Evolutionary conservation across 495 filamentous ascomycete genomes (phyloP).

Genomic region (Talaromyces stipitatus): DNA sequence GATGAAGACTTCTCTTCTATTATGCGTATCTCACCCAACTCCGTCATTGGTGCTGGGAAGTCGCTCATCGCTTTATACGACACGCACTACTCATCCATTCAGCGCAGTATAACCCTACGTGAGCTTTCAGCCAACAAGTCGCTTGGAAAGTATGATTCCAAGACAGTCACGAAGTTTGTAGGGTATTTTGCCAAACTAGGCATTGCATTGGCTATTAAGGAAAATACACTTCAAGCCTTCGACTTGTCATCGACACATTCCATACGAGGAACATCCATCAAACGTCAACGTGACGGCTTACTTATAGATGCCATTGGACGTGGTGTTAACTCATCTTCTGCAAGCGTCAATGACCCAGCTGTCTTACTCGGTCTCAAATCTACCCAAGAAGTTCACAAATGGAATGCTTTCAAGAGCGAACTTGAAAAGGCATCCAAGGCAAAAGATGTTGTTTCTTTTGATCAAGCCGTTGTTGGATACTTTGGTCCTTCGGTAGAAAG

Average conservation of each 20-base stretch:
- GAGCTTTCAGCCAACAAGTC: constrained; percentile 20
- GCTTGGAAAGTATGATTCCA: constrained; percentile 11
- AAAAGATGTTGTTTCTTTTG: constrained; percentile 25
- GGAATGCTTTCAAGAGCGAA: constrained; percentile 24
- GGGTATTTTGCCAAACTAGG: constrained; percentile 58
- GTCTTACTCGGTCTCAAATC: constrained; percentile 26
- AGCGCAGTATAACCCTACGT: constrained; percentile 44
- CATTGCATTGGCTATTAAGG: constrained; percentile 50
- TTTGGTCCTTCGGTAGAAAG: constrained; percentile 19
- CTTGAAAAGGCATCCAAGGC: constrained; percentile 20
- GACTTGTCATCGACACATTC: constrained; percentile 54
- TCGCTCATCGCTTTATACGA: constrained; percentile 51
- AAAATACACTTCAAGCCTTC: constrained; percentile 49
- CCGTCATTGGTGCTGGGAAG: constrained; percentile 37
- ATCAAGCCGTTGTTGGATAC: constrained; percentile 29
- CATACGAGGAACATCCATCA: constrained; percentile 36
- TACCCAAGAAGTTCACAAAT: constrained; percentile 26
- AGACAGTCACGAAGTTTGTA: constrained; percentile 32
- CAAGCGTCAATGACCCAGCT: constrained; percentile 27
- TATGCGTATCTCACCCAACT: constrained; percentile 38
- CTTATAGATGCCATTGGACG: constrained; percentile 66
- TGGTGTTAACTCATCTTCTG: constrained; percentile 32
- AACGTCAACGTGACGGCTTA: constrained; percentile 57
- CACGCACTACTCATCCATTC: constrained; percentile 57
- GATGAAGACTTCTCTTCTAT: constrained; percentile 35